Evolutionary conservation across 2,329 filamentous ascomycete species (phyloP), one percentile per base, ranked within the genome.

Genomic region (Clonostachys chloroleuca): DNA sequence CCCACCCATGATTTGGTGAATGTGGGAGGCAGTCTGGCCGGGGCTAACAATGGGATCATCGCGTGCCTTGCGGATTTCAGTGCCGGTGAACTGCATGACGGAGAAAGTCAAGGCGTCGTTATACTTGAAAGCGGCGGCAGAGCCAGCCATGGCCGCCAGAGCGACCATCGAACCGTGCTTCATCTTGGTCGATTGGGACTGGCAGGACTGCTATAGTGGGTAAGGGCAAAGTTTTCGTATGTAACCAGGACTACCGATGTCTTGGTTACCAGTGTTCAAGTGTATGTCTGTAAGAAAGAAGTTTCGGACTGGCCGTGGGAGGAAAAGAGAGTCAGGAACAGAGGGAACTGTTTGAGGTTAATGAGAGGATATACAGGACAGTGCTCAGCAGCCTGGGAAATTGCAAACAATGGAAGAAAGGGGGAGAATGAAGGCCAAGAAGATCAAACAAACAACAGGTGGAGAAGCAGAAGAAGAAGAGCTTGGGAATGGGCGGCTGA

Each of bases 1-100:
- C 49, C 84, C 86, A 40, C 84, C 87, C 67, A 86, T 78, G 54
- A 91, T 76, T 45, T 77, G 81, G 69, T 92, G 88, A 24, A 86
- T 78, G 63, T 92, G 87, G 42, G 65, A 59, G 4, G 83, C 75
- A 13, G 77, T 59, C 12, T 55, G 50, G 17, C 85, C 85, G 13
- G 85, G 84, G 49, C 61, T 74, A 51, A 90, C 71, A 52, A 91
- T 83, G 47, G 87, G 87, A 56, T 92, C 87, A 40, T 79, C 64
- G 40, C 78, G 80, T 58, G 80, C 80, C 43, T 78, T 78, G 55
- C 84, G 73, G 56, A 84, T 78, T 40, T 78, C 74, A 54, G 81
- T 73, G 59, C 83, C 84, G 60, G 81, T 80, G 73, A 89, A 89
- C 58, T 78, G 83, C 61, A 88, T 78, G 60, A 89, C 86, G 46